Evolutionary conservation across 495 filamentous ascomycete species (phyloP).

Genomic region (Cercophora sp.): DNA sequence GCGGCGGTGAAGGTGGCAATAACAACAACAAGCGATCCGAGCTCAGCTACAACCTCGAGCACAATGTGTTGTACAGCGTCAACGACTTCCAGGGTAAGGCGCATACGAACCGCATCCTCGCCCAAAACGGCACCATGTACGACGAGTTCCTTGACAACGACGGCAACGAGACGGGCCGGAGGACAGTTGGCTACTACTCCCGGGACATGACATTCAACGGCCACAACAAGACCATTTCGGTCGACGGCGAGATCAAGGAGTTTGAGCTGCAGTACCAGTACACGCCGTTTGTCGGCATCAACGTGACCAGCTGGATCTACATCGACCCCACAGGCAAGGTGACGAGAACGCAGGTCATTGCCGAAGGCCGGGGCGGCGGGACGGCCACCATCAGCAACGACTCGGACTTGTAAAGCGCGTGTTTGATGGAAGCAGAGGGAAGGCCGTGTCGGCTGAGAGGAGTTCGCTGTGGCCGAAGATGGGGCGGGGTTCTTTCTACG

Average conservation of each 20-base stretch:
- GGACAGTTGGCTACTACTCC: constrained; percentile 44
- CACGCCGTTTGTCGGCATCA: constrained; percentile 47
- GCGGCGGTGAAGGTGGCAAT: neutral
- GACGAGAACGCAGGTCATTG: constrained; percentile 46
- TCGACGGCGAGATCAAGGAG: constrained; percentile 41
- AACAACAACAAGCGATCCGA: constrained; percentile 26
- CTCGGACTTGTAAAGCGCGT: constrained; percentile 10
- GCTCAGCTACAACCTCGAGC: constrained; percentile 38
- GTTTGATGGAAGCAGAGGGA: neutral
- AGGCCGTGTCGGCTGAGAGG: neutral
- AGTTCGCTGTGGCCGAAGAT: neutral
- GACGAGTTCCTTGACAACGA: constrained; percentile 52
- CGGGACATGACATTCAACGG: constrained; percentile 52
- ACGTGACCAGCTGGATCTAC: constrained; percentile 45
- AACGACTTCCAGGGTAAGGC: constrained; percentile 53
- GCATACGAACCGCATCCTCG: constrained; percentile 53
- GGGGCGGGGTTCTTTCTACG: no score
- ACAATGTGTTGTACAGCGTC: constrained; percentile 52
- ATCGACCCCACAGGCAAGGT: constrained; percentile 43
- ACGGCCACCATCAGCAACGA: constrained; percentile 45
- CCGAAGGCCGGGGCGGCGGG: constrained; percentile 49
- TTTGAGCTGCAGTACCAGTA: constrained; percentile 50
- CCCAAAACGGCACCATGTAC: constrained; percentile 50
- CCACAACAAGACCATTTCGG: constrained; percentile 43
- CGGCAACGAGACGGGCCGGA: constrained; percentile 36